Evolutionary conservation across 495 filamentous ascomycete species (phyloP).

Genomic region (Pseudomonodictys pantanalensis): DNA sequence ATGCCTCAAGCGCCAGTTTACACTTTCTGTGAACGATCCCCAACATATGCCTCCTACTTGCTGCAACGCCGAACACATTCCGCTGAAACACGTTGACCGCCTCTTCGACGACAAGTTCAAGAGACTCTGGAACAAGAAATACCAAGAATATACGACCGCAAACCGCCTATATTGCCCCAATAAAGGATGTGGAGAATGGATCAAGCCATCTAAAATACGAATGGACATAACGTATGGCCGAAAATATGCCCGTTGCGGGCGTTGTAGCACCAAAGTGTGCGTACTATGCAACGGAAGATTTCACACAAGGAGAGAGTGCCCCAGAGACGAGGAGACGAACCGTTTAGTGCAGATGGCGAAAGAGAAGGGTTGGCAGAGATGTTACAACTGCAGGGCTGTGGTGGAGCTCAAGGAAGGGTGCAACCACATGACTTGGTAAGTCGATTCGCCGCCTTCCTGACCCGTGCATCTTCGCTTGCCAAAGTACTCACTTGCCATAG

Average conservation of each 20-base stretch:
- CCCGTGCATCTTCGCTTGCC: too few species aligned
- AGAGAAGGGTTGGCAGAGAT: slow-evolving; percentile 72
- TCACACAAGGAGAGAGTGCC: slow-evolving; percentile 66
- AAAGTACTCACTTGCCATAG: slow-evolving; percentile 37
- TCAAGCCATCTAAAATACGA: slow-evolving; percentile 64
- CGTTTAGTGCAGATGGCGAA: slow-evolving; percentile 65
- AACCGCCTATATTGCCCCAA: slow-evolving; percentile 73
- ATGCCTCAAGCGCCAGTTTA: slow-evolving; percentile 71
- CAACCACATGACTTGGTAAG: slow-evolving; percentile 82
- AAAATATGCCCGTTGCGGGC: slow-evolving; percentile 60
- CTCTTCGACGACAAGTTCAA: slow-evolving; percentile 73
- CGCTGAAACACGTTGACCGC: slow-evolving; percentile 68
- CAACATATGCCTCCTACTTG: slow-evolving; percentile 78
- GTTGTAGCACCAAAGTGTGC: slow-evolving; percentile 74
- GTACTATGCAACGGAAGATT: slow-evolving; percentile 66
- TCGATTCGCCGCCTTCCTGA: slow-evolving; percentile 3
- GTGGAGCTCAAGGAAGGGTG: slow-evolving; percentile 80
- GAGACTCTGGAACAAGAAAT: slow-evolving; percentile 72
- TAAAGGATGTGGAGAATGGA: slow-evolving; percentile 68
- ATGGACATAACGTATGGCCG: slow-evolving; percentile 47
- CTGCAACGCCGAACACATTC: slow-evolving; percentile 68
- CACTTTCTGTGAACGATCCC: slow-evolving; percentile 67
- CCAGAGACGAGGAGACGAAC: slow-evolving; percentile 65
- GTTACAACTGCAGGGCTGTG: slow-evolving; percentile 68
- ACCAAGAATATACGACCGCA: slow-evolving; percentile 66